A percentile compares a stretch with the other conserved stretches of the same genome.
Evolutionary conservation across 345 rosid species (phyloP).

Genomic region (Arabis alpina): DNA sequence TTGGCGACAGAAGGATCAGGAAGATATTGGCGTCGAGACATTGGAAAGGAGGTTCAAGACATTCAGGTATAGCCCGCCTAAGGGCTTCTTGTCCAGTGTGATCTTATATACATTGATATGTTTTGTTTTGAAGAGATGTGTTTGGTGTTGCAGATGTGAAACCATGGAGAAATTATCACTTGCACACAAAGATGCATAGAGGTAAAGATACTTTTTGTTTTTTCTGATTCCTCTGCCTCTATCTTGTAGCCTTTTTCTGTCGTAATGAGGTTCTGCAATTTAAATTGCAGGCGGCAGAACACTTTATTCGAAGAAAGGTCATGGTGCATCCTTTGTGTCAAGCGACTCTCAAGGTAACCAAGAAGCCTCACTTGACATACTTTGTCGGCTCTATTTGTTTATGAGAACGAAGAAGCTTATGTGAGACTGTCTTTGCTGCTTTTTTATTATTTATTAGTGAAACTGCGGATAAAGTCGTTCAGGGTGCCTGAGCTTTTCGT

Average conservation of each 20-base stretch:
- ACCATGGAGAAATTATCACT: conserved; percentile 59
- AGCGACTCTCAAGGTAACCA: conserved; percentile 41
- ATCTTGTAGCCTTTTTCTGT: conserved; percentile 19
- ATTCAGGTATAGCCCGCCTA: conserved; percentile 48
- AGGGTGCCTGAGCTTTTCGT: conserved; percentile 88
- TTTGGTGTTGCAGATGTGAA: conserved; percentile 52
- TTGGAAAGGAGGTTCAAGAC: conserved; percentile 72
- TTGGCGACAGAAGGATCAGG: conserved; percentile 94
- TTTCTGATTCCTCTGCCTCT: not conserved
- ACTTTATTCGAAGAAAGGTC: conserved; percentile 54
- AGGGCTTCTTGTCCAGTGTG: conserved; percentile 1
- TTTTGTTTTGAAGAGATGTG: conserved; percentile 21
- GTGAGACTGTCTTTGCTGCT: not conserved
- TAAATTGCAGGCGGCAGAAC: conserved; percentile 51
- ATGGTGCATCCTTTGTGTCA: conserved; percentile 42
- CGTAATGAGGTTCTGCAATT: conserved; percentile 22
- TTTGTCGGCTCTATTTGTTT: not conserved
- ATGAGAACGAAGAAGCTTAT: not conserved
- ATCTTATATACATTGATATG: conserved; percentile 4
- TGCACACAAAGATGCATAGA: conserved; percentile 50
- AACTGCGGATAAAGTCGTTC: conserved; percentile 91
- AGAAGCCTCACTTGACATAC: not conserved
- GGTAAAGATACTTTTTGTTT: conserved; percentile 40
- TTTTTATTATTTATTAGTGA: conserved; percentile 56
- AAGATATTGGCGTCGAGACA: conserved; percentile 90